phyloP scores from a whole-genome alignment of 1,139 yeast species.

The Diutina scorzettiae region DNA sequence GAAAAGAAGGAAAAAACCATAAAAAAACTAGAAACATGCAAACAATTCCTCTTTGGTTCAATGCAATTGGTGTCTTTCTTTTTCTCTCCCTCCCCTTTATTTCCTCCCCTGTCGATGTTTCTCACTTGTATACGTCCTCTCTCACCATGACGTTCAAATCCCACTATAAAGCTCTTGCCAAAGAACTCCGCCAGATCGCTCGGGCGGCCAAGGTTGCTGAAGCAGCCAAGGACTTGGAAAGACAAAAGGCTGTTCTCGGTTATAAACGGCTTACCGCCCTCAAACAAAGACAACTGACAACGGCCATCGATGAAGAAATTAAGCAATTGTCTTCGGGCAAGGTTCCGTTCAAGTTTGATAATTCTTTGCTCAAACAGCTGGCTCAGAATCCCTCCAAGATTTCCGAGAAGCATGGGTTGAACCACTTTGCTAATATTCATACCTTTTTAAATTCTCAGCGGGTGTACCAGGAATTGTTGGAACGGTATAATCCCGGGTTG shows the following conservation, averaged over 20 bases:
- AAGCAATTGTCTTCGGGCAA: constrained; percentile 8
- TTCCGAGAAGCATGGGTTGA: constrained; percentile 13
- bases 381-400: constrained; percentile 10
- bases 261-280: constrained; percentile 43
- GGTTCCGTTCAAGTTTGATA: constrained; percentile 8
- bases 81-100: too few species aligned
- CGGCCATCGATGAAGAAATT: constrained; percentile 17
- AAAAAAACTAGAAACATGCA: too few species aligned
- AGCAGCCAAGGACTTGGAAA: constrained; percentile 33
- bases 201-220: constrained; percentile 32
- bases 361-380: constrained; percentile 18
- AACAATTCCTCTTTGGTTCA: too few species aligned
- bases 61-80: background rate
- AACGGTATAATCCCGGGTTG: constrained; percentile 79
- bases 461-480: constrained; percentile 64
- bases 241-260: constrained; percentile 37
- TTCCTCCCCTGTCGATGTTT: background rate
- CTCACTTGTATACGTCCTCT: background rate
- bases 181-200: constrained; percentile 35
- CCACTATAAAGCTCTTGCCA: constrained; percentile 18
- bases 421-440: constrained; percentile 36
- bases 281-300: constrained; percentile 25
- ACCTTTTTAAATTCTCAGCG: constrained; percentile 62
- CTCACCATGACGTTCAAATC: constrained; percentile 8
- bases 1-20: too few species aligned